Base-by-base conservation (phyloP, 2,329 filamentous ascomycete genomes). In the Cordyceps farinosa region DNA sequence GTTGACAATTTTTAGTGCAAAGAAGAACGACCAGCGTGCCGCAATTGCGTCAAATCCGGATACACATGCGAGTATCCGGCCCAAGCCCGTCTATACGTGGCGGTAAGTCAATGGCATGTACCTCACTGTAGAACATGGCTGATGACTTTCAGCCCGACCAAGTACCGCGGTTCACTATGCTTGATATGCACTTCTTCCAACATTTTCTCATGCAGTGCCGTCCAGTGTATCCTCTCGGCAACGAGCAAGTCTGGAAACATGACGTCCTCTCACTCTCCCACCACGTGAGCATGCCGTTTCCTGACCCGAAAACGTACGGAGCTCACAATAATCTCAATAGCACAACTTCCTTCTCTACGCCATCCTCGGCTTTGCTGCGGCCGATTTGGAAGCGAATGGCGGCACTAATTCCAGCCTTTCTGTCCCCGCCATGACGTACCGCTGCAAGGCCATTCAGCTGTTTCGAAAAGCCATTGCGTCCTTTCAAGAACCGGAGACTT, bases 21-120 rank as follows among this genome's bases (percentile, higher is more conserved):
- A 45, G 57, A 53, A 15, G 40, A 61, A 11, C 17, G 40, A 13
- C 58, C 58, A 22, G 50, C 50, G 36, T 61, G 50, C 13, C 58
- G 29, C 30, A 61, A 61, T 30, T 53, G 48, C 17, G 11, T 61
- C 27, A 53, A 53, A 30, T 61, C 58, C 7, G 47, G 57, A n/a
- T 61, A 61, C 11, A 34, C 47, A 11, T 61, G 57, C 48, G 57
- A 61, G 48, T 61, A 61, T 53, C 48, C 57, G n/a, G 29, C n/a
- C 3, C 22, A 29, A 45, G 11, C 38, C 5, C 27, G 48, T 5
- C 48, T 61, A 7, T 53, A 61, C 48, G 11, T 38, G 5, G 11
- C 58, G n/a, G 58, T 47, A 29, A 51, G 57, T 15, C 8, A 30
- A 11, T n/a, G 1, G 8, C 2, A 7, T 44, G 27, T 36, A 40